phyloP scores from a whole-genome alignment of 192 early-diverging fungal genomes.

The Coemansia sp. region DNA sequence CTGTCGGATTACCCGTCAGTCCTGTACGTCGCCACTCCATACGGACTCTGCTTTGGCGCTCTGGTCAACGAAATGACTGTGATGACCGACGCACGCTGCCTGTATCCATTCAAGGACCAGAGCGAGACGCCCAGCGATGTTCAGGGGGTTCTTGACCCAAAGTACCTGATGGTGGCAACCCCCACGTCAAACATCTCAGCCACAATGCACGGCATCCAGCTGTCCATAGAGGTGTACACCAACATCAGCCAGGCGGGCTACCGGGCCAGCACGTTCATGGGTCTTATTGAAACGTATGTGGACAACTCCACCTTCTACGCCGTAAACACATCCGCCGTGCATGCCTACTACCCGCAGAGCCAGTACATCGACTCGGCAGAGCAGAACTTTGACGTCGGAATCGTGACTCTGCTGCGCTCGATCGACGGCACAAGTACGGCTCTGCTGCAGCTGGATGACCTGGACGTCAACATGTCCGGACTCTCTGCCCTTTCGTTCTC shows the following conservation, averaged over 20 bases:
- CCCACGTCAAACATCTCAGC: constrained; percentile 36
- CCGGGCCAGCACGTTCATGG: constrained; percentile 38
- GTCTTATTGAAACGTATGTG: constrained; percentile 33
- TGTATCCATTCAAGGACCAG: constrained; percentile 45
- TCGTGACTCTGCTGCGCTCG: constrained; percentile 35
- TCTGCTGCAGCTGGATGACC: constrained; percentile 40
- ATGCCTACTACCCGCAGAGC: constrained; percentile 52
- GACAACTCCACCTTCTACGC: constrained; percentile 49
- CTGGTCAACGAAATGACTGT: constrained; percentile 37
- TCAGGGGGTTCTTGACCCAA: constrained; percentile 32
- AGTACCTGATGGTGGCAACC: constrained; percentile 45
- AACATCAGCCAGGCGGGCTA: constrained; percentile 26
- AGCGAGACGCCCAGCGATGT: constrained; percentile 24
- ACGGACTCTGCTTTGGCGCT: constrained; percentile 39
- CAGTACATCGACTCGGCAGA: constrained; percentile 28
- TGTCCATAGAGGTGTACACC: constrained; percentile 43
- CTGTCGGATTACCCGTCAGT: constrained; percentile 39
- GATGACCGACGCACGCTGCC: constrained; percentile 50
- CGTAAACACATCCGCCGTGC: constrained; percentile 34
- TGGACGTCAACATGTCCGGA: constrained; percentile 19
- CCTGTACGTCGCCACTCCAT: constrained; percentile 46
- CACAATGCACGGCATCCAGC: constrained; percentile 43
- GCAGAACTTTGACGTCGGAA: constrained; percentile 53
- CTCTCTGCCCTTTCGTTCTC: constrained; percentile 32
- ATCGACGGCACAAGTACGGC: constrained; percentile 18